Base-by-base conservation (phyloP, 768 basidiomycete species). In the Leucosporidium yakuticum region DNA sequence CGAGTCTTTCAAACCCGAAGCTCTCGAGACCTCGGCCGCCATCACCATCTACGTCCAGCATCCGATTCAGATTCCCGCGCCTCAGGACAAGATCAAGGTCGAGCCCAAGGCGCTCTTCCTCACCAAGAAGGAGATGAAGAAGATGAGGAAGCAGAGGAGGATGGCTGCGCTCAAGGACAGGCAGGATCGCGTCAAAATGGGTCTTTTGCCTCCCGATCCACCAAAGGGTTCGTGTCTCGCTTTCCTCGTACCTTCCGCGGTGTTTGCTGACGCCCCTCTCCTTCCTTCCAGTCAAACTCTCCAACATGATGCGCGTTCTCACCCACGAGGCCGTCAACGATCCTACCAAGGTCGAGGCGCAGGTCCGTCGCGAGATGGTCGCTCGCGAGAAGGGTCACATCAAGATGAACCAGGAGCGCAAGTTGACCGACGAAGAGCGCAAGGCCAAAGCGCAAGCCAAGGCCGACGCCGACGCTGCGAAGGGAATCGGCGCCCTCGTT, bases 241-340 rank as follows among this genome's bases (percentile, higher is more conserved):
- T 62, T 8, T 20, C 21, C 23, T n/a, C 50, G 47, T 27, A 51
- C 17, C 62, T 34, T 31, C 23, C 8, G 9, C n/a, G 7, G n/a
- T 5, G 14, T 29, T 31, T 11, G 21, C 36, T 62, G 32, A 39
- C 25, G 2, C 44, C n/a, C 19, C 19, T 4, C 34, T 27, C 27
- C 11, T 27, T n/a, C 27, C 17, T 15, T 29, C 39, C 71, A 93
- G 95, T 99, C 65, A 91, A 92, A 34, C 82, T 99, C 68, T 85
- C 90, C 51, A 99, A 99, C 79, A 79, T 98, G 77, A 98, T 98
- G 94, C 92, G 91, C 76, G 96, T 99, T 21, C 82, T 99, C 32
- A 97, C 96, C 0, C 90, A 90, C 14, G 93, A 97, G 75, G 95
- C 94, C 0, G 88, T 99, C 31, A 90, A 92, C 84, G 96, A 98